Percentiles rank a stretch among this genome's conserved stretches.
Evolutionary conservation across 1,284 basidiomycete species (phyloP).

Genomic region (Rhodotorula sp.): DNA sequence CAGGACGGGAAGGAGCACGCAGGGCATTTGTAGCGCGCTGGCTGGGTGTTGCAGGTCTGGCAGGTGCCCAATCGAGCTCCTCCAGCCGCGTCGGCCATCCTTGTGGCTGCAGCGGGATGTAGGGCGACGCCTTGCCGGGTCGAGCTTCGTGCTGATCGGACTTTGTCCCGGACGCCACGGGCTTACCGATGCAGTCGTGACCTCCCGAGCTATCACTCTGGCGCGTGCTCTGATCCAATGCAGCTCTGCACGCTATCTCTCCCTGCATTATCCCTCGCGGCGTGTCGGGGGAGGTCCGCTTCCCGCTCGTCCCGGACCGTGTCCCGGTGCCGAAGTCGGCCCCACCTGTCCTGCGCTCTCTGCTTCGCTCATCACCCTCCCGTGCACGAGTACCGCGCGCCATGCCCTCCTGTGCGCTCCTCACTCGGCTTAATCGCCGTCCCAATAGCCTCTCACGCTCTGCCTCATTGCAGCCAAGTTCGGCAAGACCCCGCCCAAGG

Average conservation of each 20-base stretch:
- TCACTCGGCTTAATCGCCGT: not conserved
- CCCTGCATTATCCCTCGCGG: too few species aligned
- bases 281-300: too few species aligned
- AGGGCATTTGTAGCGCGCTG: constrained; percentile 38
- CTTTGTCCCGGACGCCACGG: too few species aligned
- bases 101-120: not conserved
- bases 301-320: too few species aligned
- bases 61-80: constrained; percentile 28
- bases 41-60: constrained; percentile 16
- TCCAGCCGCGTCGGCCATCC: constrained; percentile 5
- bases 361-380: too few species aligned
- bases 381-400: not conserved
- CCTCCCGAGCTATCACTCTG: too few species aligned
- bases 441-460: too few species aligned
- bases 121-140: not conserved
- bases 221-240: too few species aligned
- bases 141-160: not conserved
- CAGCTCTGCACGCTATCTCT: too few species aligned
- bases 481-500: constrained; percentile 20
- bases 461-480: constrained; percentile 2
- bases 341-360: too few species aligned
- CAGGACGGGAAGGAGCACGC: constrained; percentile 33
- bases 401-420: not conserved
- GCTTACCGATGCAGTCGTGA: too few species aligned
- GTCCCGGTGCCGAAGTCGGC: too few species aligned